phyloP scores from a whole-genome alignment of 192 early-diverging fungal species.

The Piromyces sp. region DNA sequence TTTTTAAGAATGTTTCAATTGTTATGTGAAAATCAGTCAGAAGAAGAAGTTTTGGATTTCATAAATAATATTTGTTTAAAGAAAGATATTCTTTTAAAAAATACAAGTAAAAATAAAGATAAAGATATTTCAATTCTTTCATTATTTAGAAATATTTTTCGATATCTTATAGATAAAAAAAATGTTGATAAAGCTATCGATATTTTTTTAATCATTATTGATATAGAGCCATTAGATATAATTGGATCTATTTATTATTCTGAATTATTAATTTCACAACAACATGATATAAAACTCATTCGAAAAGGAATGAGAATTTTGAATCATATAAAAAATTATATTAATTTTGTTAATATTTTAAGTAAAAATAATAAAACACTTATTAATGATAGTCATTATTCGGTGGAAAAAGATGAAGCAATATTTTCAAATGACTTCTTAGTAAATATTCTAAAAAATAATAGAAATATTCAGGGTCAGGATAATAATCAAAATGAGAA shows the following conservation, averaged over 20 bases:
- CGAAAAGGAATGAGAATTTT: neutral
- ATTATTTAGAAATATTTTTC: neutral
- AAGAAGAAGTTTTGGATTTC: neutral
- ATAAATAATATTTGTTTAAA: neutral
- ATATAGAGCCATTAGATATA: neutral
- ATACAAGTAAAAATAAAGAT: neutral
- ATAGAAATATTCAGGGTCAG: no score
- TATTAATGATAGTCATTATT: neutral
- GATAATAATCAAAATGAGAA: neutral
- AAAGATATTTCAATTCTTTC: neutral
- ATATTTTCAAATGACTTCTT: neutral
- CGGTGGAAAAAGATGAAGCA: neutral
- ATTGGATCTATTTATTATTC: neutral
- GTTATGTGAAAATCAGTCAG: neutral
- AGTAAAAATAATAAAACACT: neutral
- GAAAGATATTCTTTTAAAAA: neutral
- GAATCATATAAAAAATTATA: neutral
- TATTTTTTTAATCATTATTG: neutral
- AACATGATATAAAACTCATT: neutral
- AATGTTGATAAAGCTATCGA: neutral
- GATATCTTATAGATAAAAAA: neutral
- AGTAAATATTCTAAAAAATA: neutral
- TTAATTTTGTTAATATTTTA: neutral
- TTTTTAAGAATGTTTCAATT: neutral
- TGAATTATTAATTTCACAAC: neutral